Evolutionary conservation across 768 basidiomycete species (phyloP), one percentile per base, ranked within the genome.

Genomic region (Exsudoporus frostii): DNA sequence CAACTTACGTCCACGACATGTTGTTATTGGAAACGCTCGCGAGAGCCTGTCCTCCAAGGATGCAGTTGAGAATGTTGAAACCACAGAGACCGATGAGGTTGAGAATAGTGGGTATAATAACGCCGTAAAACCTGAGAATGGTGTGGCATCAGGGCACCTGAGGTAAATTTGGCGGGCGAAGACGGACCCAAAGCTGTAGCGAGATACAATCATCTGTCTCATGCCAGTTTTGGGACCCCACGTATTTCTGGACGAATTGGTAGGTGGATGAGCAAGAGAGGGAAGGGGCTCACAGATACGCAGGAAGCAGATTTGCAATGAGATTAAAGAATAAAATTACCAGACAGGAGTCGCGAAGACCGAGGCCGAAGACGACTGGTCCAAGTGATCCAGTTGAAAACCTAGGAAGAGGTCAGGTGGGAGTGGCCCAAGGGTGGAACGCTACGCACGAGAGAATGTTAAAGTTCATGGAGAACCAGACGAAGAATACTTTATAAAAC

Each of bases 191-290:
- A 82, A 81, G 50, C 71, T 78, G 63, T 82, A 85, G 24, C 82
- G 71, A 3, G 90, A 84, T 40, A 82, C 79, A 22, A 90, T 82
- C 88, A 94, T 91, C 60, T 92, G 86, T 19, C 90, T 79, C 63
- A 86, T 79, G 11, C 93, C 93, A 1, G 88, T 73, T 65, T 83
- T 85, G 0, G 91, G 88, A 11, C 91, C 89, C 71, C 88, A 90
- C 4, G 84, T 82, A n/a, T 81, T 70, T 53, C 79, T 81, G 46
- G 11, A 22, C 2, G 11, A 19, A 20, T 69, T 3, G 30, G 55
- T 17, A 13, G 1, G 2, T 9, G 29, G 1, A 36, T 0, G 27
- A 13, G 11, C 2, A 17, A 15, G 29, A 27, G 42, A 19, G 39
- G 19, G 38, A 48, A 24, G 22, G 19, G 45, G 44, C 81, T 57